A percentile compares a stretch with the other conserved stretches of the same genome.
Conservation (phyloP, 352 stramenopile genomes). For the Globisporangium spiculum region DNA sequence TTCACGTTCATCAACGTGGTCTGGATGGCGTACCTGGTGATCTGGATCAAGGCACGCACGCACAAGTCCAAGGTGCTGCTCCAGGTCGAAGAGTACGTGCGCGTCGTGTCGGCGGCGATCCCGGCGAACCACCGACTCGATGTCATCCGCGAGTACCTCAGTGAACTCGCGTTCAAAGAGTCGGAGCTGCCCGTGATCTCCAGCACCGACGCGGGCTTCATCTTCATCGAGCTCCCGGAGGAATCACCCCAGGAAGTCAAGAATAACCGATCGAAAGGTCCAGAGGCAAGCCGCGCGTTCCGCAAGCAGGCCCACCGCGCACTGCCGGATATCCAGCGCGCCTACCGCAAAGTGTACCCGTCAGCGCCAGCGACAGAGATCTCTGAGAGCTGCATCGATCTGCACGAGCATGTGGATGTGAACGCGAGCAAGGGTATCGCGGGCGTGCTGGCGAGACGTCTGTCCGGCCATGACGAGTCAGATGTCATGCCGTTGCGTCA, state of each 20-base stretch:
- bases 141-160: slow-evolving; percentile 21
- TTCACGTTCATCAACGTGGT: slow-evolving; percentile 31
- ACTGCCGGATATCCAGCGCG: slow-evolving; percentile 7
- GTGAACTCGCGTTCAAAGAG: slow-evolving; percentile 6
- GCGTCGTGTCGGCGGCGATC: slow-evolving; percentile 18
- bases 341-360: slow-evolving; percentile 14
- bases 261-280: not conserved
- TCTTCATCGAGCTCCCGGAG: slow-evolving; percentile 30
- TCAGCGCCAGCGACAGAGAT: not conserved
- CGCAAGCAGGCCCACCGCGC: slow-evolving; percentile 9
- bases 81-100: slow-evolving; percentile 22
- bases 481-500: slow-evolving; percentile 8
- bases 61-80: slow-evolving; percentile 16
- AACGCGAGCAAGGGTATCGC: slow-evolving; percentile 8
- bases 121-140: slow-evolving; percentile 11
- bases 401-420: slow-evolving; percentile 9
- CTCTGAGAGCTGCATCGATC: slow-evolving; percentile 4
- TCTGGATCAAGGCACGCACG: slow-evolving; percentile 19
- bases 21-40: slow-evolving; percentile 18
- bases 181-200: slow-evolving; percentile 25
- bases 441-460: not conserved
- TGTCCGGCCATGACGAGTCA: slow-evolving; percentile 7
- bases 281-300: not conserved
- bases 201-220: slow-evolving; percentile 27
- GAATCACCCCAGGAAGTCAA: slow-evolving; percentile 19